Evolutionary conservation across 345 rosid genomes (phyloP).

Genomic region (Euclidium syriacum): DNA sequence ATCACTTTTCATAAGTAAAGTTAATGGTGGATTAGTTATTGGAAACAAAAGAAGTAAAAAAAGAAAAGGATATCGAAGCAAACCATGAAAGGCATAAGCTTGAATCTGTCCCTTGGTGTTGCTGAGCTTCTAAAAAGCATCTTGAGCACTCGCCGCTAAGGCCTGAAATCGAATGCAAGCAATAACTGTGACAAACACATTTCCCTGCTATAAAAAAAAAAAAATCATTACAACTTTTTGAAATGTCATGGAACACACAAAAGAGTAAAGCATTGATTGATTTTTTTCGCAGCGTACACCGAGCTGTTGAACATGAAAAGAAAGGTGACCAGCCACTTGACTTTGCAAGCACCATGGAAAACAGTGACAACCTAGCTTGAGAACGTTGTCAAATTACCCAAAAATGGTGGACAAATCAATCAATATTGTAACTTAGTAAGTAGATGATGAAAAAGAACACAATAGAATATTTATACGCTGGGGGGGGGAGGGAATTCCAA

Average conservation of each 20-base stretch:
- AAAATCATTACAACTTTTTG: neutral
- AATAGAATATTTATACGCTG: slow-evolving; percentile 40
- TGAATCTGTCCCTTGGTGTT: slow-evolving; percentile 48
- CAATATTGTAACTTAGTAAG: slow-evolving; percentile 6
- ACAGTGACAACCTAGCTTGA: slow-evolving; percentile 76
- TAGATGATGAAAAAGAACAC: neutral
- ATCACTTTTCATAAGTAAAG: slow-evolving; percentile 37
- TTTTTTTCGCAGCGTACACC: slow-evolving; percentile 89
- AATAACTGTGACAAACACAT: slow-evolving; percentile 49
- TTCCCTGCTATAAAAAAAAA: slow-evolving; percentile 31
- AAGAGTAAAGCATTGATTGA: neutral
- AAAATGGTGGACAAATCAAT: neutral
- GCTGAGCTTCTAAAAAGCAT: slow-evolving; percentile 46
- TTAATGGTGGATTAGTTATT: neutral
- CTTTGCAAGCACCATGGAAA: slow-evolving; percentile 76
- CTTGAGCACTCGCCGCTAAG: slow-evolving; percentile 37
- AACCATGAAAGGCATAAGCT: slow-evolving; percentile 50
- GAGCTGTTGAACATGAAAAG: slow-evolving; percentile 71
- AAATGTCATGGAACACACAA: neutral
- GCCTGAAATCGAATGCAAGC: slow-evolving; percentile 49
- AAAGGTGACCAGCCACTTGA: slow-evolving; percentile 60
- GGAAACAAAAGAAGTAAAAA: neutral
- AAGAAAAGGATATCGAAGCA: neutral
- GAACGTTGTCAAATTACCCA: slow-evolving; percentile 70
- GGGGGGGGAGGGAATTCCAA: slow-evolving; percentile 89